Percentiles rank a stretch among this genome's conserved stretches.
Conservation (phyloP, 345 rosid genomes). For the Eucalyptus urophylla region DNA sequence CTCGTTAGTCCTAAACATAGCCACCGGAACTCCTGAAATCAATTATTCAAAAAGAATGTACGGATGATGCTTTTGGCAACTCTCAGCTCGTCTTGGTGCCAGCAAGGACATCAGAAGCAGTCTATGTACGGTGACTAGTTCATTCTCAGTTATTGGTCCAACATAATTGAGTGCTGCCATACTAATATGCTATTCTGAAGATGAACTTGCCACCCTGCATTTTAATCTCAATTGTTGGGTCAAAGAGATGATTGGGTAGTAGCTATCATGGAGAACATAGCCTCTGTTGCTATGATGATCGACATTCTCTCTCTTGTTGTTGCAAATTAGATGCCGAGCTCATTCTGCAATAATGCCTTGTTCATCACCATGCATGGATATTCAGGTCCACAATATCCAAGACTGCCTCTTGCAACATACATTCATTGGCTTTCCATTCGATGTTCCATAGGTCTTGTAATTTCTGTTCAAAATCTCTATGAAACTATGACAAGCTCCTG, state of each 20-base stretch:
- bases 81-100: neutral
- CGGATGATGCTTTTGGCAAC: neutral
- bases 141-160: neutral
- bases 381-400: neutral
- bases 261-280: neutral
- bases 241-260: neutral
- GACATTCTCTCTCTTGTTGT: too few relatives aligned
- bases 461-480: neutral
- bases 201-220: too few relatives aligned
- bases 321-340: neutral
- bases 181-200: neutral
- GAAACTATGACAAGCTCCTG: neutral
- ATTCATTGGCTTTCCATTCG: neutral
- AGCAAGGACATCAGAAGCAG: neutral
- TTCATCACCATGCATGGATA: neutral
- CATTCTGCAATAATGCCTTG: neutral
- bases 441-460: neutral
- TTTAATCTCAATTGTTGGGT: neutral
- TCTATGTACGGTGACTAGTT: neutral
- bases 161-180: neutral
- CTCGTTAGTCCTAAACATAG: neutral
- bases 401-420: neutral
- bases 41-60: neutral
- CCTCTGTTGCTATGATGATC: neutral
- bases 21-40: fast-evolving